Conservation (phyloP, 2,329 filamentous ascomycete species). For the Stachybotrys chlorohalonatus region DNA sequence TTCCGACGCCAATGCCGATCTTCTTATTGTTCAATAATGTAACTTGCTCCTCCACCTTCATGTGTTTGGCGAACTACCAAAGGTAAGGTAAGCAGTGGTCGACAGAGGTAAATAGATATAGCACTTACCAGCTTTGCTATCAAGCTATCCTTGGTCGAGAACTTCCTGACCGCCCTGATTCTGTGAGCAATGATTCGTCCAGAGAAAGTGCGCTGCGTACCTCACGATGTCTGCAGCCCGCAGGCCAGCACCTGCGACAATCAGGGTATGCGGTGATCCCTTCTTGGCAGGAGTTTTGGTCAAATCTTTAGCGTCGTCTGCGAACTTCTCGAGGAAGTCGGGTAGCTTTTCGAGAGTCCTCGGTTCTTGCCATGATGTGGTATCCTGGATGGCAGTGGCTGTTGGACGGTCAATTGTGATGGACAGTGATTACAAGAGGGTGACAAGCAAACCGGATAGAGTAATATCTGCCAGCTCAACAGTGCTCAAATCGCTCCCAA, state of each 20-base stretch:
- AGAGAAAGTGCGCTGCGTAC: conserved; percentile 28
- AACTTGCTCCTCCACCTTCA: conserved; percentile 84
- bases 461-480: conserved; percentile 79
- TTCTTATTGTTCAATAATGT: conserved; percentile 60
- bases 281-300: conserved; percentile 57
- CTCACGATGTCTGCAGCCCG: conserved; percentile 77
- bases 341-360: conserved; percentile 67
- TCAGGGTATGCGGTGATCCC: conserved; percentile 74
- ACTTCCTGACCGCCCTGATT: conserved; percentile 59
- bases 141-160: conserved; percentile 66
- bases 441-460: conserved; percentile 55
- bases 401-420: conserved; percentile 2
- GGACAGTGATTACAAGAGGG: neutral
- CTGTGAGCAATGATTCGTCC: conserved; percentile 8
- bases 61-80: conserved; percentile 80
- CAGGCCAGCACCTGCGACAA: conserved; percentile 77
- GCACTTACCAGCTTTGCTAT: conserved; percentile 67
- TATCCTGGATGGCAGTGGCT: conserved; percentile 73
- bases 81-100: no score
- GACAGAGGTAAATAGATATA: neutral
- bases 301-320: conserved; percentile 49
- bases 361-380: conserved; percentile 60
- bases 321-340: conserved; percentile 63
- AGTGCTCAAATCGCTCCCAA: conserved; percentile 70
- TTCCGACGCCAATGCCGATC: conserved; percentile 84